Evolutionary conservation across 2,329 filamentous ascomycete species (phyloP).

Genomic region (Didymella arachidicola): DNA sequence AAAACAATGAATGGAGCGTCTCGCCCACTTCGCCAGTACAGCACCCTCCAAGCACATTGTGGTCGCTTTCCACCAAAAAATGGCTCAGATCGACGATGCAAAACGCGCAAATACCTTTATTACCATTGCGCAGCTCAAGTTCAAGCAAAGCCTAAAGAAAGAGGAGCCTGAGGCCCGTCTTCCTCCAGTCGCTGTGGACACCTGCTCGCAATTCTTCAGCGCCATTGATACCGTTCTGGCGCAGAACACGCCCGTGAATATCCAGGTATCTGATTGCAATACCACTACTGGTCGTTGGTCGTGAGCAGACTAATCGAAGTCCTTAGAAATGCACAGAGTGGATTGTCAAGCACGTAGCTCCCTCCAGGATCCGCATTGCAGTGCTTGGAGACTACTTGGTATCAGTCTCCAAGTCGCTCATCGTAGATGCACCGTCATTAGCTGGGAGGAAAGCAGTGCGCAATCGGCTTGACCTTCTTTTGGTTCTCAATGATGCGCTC

Average conservation of each 20-base stretch:
- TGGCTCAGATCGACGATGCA: constrained; percentile 33
- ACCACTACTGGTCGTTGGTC: constrained; percentile 25
- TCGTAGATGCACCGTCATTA: constrained; percentile 25
- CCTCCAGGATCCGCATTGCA: constrained; percentile 70
- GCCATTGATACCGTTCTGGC: constrained; percentile 39
- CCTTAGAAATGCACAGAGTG: constrained; percentile 84
- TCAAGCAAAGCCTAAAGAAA: constrained; percentile 40
- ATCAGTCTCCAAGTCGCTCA: constrained; percentile 70
- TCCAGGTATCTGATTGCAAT: constrained; percentile 45
- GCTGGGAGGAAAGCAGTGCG: constrained; percentile 64
- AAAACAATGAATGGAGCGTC: constrained; percentile 22
- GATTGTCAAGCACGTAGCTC: constrained; percentile 76
- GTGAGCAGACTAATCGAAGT: constrained; percentile 46
- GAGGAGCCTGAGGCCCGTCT: constrained; percentile 29
- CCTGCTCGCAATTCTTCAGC: constrained; percentile 36
- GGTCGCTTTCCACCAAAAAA: constrained; percentile 16
- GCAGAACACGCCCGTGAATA: constrained; percentile 39
- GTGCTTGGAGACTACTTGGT: constrained; percentile 79
- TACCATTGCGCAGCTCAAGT: constrained; percentile 41
- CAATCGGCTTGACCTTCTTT: constrained; percentile 77
- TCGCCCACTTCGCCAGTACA: constrained; percentile 9
- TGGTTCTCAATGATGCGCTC: constrained; percentile 79
- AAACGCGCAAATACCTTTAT: constrained; percentile 36
- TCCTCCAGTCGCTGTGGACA: constrained; percentile 31
- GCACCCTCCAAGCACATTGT: constrained; percentile 14